Conservation (phyloP, 768 basidiomycete species). For the Auriscalpium orientale region DNA sequence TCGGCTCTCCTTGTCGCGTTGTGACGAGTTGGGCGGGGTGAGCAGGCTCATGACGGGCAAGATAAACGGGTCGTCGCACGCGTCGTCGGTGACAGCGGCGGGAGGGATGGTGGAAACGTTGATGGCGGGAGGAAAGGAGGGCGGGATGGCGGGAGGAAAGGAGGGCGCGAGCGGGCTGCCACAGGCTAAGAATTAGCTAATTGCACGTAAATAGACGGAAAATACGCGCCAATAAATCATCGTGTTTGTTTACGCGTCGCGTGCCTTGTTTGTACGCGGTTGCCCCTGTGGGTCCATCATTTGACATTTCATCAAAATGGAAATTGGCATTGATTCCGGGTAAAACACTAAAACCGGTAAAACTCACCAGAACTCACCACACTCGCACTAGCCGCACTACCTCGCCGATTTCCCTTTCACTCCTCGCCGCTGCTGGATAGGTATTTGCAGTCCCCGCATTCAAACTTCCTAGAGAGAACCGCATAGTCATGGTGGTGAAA, state of each 20-base stretch:
- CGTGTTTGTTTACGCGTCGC: conserved; percentile 36
- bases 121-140: not conserved
- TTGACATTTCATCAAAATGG: no score
- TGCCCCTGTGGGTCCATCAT: not conserved
- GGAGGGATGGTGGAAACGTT: not conserved
- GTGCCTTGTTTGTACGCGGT: conserved; percentile 25
- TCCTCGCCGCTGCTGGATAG: not conserved
- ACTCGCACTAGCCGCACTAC: not conserved
- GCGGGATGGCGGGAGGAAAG: not conserved
- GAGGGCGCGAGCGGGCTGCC: not conserved
- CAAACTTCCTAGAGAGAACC: not conserved
- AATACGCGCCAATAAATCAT: conserved; percentile 27
- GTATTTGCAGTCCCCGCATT: not conserved
- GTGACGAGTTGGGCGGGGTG: conserved; percentile 55
- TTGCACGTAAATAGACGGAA: no score
- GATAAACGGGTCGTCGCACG: conserved; percentile 1
- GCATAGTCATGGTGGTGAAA: no score
- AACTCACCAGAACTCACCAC: no score
- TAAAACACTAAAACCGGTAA: no score
- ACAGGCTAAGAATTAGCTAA: no score
- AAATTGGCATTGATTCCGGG: no score
- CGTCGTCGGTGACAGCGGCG: conserved; percentile 15
- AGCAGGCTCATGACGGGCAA: conserved; percentile 37
- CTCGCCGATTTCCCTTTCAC: not conserved
- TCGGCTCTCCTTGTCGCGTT: conserved; percentile 46